Evolutionary conservation across 139 green algal species (phyloP).

Genomic region (Parachlorella kessleri): DNA sequence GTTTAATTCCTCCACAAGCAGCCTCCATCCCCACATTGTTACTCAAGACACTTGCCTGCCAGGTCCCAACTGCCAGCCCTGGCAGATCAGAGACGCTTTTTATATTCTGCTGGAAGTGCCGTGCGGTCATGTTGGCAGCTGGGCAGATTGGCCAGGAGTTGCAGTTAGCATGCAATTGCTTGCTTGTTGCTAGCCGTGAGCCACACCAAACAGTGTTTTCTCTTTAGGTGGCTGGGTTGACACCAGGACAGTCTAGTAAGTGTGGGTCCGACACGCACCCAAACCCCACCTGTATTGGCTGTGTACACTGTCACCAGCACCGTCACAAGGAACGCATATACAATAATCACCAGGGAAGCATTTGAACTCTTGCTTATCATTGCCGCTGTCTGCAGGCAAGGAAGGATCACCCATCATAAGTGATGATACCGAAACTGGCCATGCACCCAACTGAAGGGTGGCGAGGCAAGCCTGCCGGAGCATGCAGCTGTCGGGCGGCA

Average conservation of each 20-base stretch:
- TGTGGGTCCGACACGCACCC: too few relatives aligned
- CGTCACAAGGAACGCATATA: constrained; percentile 14
- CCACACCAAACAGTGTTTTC: background rate
- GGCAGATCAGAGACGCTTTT: constrained; percentile 15
- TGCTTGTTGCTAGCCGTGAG: background rate
- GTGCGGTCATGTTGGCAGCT: constrained; percentile 21
- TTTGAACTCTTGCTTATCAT: background rate
- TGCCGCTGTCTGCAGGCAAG: background rate
- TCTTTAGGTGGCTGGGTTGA: background rate
- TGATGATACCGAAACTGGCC: too few relatives aligned
- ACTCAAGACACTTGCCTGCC: too few relatives aligned
- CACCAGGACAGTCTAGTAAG: too few relatives aligned
- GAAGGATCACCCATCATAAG: too few relatives aligned
- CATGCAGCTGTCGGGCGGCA: too few relatives aligned
- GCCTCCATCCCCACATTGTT: background rate
- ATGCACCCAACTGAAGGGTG: too few relatives aligned
- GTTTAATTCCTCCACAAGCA: too few relatives aligned
- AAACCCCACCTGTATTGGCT: background rate
- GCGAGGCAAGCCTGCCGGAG: too few relatives aligned
- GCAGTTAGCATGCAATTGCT: background rate
- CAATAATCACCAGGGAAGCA: background rate
- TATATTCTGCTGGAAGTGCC: background rate
- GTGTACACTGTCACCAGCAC: constrained; percentile 5
- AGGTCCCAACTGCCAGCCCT: background rate
- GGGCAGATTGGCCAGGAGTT: background rate